These are phyloP conservation scores for Diversispora eburnea DNA, from an alignment of 192 early-diverging fungal genomes.

Conservation along the genomic window DNA sequence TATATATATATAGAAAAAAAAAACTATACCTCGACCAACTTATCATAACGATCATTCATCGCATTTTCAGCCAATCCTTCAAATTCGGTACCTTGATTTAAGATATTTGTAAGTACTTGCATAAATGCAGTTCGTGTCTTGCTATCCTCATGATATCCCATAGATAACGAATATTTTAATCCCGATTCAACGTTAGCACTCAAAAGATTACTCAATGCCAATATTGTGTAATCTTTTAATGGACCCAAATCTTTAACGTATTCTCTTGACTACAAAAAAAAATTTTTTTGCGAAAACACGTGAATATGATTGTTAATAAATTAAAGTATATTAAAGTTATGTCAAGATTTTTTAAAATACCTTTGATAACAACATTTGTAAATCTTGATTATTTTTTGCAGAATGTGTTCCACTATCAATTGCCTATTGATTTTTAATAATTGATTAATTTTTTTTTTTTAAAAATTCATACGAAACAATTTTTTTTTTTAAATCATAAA, in stretches of 20 bases:
- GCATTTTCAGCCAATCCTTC: conserved; percentile 73
- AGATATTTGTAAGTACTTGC: conserved; percentile 87
- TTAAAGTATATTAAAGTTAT: conserved; percentile 1
- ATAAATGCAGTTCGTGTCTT: conserved; percentile 87
- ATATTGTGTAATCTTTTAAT: conserved; percentile 82
- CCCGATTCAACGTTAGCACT: conserved; percentile 91
- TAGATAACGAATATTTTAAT: conserved; percentile 81
- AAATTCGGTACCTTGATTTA: conserved; percentile 86
- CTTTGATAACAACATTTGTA: conserved; percentile 36
- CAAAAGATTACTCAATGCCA: conserved; percentile 85
- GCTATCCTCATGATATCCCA: conserved; percentile 90
- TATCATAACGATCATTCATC: conserved; percentile 74
- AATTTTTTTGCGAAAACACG: conserved; percentile 1
- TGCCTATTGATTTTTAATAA: conserved; percentile 9
- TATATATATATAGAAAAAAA: too few species aligned
- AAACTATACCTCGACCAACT: conserved; percentile 63
- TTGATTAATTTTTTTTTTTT: not conserved
- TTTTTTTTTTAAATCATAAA: not conserved
- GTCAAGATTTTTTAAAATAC: conserved; percentile 19
- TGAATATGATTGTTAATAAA: not conserved
- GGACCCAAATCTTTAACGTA: conserved; percentile 59
- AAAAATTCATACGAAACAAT: not conserved
- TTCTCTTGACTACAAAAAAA: conserved; percentile 47
- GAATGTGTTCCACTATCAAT: conserved; percentile 30
- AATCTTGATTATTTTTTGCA: conserved; percentile 28